Conservation (phyloP, 148 eudicot species). For the Diospyros kaki region DNA sequence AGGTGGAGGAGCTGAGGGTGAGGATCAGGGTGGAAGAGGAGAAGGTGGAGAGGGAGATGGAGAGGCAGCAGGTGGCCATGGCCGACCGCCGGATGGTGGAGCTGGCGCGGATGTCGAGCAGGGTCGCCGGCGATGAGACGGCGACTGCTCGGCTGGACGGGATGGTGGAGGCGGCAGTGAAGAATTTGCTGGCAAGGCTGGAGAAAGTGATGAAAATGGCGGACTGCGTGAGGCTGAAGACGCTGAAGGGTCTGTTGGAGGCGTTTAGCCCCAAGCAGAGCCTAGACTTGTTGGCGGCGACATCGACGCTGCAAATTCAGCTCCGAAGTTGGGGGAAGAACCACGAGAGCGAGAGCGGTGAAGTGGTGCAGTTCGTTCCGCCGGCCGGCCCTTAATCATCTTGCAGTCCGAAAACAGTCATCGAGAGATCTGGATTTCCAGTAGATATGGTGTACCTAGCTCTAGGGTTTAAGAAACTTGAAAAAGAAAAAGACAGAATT, state of each 20-base stretch:
- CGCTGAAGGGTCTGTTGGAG: constrained; percentile 44
- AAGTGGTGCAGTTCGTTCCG: too few relatives aligned
- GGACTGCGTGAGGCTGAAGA: constrained; percentile 41
- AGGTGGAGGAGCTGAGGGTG: constrained; percentile 28
- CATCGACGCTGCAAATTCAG: constrained; percentile 39
- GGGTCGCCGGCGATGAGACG: neutral
- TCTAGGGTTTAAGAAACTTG: too few relatives aligned
- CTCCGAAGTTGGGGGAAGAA: constrained; percentile 38
- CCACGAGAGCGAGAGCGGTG: neutral
- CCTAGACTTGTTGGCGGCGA: constrained; percentile 52
- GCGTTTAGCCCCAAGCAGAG: constrained; percentile 42
- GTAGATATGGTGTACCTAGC: too few relatives aligned
- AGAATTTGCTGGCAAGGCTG: constrained; percentile 23
- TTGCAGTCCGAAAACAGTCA: too few relatives aligned
- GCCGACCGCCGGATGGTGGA: constrained; percentile 47
- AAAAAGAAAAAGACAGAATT: too few relatives aligned
- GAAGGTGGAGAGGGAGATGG: constrained; percentile 66
- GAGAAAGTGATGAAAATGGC: constrained; percentile 42
- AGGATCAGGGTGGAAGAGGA: constrained; percentile 48
- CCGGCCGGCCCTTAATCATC: too few relatives aligned
- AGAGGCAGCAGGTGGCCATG: constrained; percentile 58
- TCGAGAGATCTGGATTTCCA: too few relatives aligned
- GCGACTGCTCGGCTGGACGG: constrained; percentile 9
- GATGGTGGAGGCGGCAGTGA: constrained; percentile 34
- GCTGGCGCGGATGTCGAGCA: constrained; percentile 24